Base-by-base conservation (phyloP, 495 filamentous ascomycete species). In the Bacidia rubella region DNA sequence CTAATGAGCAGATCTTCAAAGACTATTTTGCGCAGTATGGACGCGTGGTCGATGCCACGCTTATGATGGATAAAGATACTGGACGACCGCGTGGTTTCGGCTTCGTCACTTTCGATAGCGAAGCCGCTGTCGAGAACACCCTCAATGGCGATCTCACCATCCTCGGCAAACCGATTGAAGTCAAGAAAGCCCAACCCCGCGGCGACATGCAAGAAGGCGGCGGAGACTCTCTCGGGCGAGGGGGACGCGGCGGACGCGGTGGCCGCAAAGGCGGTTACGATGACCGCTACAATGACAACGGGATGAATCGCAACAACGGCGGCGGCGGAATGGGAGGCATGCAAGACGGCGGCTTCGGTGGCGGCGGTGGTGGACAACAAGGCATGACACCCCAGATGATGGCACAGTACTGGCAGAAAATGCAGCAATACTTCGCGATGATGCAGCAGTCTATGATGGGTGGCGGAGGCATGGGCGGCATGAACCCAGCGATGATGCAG, bases 51-150 rank as follows among this genome's bases (percentile, higher is more conserved):
- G 92, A 98, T 66, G 92, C 92, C 11, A 98, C 92, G 1, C 77
- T 98, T 19, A 98, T 98, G 92, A 98, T 98, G 77, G 92, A 98
- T 67, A 98, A 98, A 68, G 92, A 98, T 62, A 97, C 92, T 7
- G 90, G 90, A 27, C 81, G 92, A 21, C 92, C 92, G 2, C 81
- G 92, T 55, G 92, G 92, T 10, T 98, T 98, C 61, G 92, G 92
- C n/a, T 98, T 98, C 61, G 92, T 98, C 38, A 98, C 92, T 0
- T 98, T 98, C 57, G 92, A 98, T 66, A 90, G 84, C 59, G 92
- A 97, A 60, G 84, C 85, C 19, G 93, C 93, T 43, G 92, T 98
- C 24, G 92, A 98, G 54, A 85, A 86, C 39, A 90, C 89, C 42
- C 78, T 97, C 11, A 78, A 80, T 26, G 70, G 73, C 24, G 81